Evolutionary conservation across 306 rosid species (phyloP).

Genomic region (Erythrophleum fordii): DNA sequence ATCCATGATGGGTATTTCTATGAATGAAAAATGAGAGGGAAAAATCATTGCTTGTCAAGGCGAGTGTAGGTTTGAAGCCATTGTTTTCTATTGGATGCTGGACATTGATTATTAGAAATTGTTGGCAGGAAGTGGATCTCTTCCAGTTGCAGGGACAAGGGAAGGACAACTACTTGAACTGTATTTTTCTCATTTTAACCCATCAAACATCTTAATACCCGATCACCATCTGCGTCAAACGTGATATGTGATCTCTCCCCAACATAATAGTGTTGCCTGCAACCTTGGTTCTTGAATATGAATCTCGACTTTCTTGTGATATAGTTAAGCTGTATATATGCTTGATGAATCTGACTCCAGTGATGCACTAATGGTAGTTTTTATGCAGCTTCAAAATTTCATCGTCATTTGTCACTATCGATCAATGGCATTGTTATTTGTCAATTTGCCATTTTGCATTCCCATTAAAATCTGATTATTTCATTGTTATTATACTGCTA

Average conservation of each 20-base stretch:
- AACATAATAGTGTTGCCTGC: neutral
- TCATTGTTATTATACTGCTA: neutral
- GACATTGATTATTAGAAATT: neutral
- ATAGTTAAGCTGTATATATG: no score
- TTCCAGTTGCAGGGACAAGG: constrained; percentile 31
- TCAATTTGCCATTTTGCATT: neutral
- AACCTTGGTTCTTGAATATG: neutral
- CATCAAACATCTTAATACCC: constrained; percentile 16
- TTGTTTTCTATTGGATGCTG: neutral
- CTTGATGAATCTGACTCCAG: no score
- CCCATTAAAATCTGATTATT: neutral
- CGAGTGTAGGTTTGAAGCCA: no score
- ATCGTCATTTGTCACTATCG: neutral
- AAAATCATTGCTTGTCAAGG: no score
- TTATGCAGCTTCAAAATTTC: neutral
- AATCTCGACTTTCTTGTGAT: neutral
- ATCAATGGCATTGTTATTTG: neutral
- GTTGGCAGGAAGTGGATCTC: constrained; percentile 38
- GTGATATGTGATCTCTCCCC: neutral
- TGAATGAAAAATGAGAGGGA: no score
- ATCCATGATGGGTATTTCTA: no score
- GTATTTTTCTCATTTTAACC: constrained; percentile 41
- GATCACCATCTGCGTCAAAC: constrained; percentile 9
- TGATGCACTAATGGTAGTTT: no score
- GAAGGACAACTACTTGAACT: constrained; percentile 42